These are phyloP conservation scores for Phenoliferia sp. DNA, from an alignment of 1,284 basidiomycete species.

Conservation along the genomic window DNA sequence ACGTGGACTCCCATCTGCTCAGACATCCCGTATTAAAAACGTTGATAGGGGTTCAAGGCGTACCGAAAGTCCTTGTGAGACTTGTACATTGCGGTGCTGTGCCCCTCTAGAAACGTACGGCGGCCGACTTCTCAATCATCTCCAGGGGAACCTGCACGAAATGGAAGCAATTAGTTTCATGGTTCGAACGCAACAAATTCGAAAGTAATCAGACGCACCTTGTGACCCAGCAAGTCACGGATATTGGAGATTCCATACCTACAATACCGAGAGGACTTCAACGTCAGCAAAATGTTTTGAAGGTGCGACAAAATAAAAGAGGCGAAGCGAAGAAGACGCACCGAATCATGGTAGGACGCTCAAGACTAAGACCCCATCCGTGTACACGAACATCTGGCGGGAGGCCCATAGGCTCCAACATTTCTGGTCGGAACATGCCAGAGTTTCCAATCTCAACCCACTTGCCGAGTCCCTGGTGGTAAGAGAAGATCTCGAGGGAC, in stretches of 20 bases:
- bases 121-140: constrained; percentile 78
- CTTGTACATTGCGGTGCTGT: no score
- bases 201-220: constrained; percentile 51
- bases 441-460: constrained; percentile 89
- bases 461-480: constrained; percentile 87
- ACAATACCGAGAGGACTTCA: constrained; percentile 36
- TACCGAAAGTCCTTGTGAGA: no score
- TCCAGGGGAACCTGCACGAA: constrained; percentile 46
- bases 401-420: constrained; percentile 98
- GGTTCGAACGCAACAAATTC: no score
- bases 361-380: constrained; percentile 93
- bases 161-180: neutral
- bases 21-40: no score
- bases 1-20: no score
- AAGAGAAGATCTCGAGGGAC: constrained; percentile 98
- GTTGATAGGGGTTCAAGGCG: no score
- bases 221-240: constrained; percentile 93
- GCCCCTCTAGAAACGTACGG: constrained; percentile 67
- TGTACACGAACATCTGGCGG: constrained; percentile 95
- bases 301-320: neutral
- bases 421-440: constrained; percentile 99
- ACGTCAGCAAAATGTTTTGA: neutral
- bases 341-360: constrained; percentile 99
- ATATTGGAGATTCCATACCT: constrained; percentile 84
- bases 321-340: constrained; percentile 43